Conservation (phyloP, 495 filamentous ascomycete genomes). For the Antarctomyces pellizariae region DNA sequence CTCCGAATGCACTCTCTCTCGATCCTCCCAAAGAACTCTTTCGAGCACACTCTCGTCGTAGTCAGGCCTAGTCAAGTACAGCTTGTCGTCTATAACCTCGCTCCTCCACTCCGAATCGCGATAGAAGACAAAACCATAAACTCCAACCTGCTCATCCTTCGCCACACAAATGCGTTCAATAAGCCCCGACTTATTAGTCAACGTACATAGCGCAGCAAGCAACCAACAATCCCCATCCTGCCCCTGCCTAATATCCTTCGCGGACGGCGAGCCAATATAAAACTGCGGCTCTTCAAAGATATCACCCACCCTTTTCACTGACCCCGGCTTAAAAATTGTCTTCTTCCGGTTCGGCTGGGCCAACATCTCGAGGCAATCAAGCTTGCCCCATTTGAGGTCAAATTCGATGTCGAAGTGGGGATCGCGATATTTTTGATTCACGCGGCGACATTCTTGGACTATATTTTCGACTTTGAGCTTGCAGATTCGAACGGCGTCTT, state of each 20-base stretch:
- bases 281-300: slow-evolving; percentile 79
- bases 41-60: slow-evolving; percentile 49
- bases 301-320: slow-evolving; percentile 49
- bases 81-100: slow-evolving; percentile 58
- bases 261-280: slow-evolving; percentile 59
- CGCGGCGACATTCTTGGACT: slow-evolving; percentile 51
- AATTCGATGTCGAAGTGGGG: slow-evolving; percentile 71
- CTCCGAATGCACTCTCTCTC: slow-evolving; percentile 46
- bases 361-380: slow-evolving; percentile 42
- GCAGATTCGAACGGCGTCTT: slow-evolving; percentile 49
- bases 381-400: slow-evolving; percentile 38
- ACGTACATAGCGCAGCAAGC: slow-evolving; percentile 62
- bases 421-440: slow-evolving; percentile 83
- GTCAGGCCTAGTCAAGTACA: slow-evolving; percentile 63
- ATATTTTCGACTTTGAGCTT: slow-evolving; percentile 57
- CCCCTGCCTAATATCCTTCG: slow-evolving; percentile 62
- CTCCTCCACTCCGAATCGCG: slow-evolving; percentile 86
- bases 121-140: slow-evolving; percentile 89
- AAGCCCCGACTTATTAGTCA: slow-evolving; percentile 56
- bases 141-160: slow-evolving; percentile 54
- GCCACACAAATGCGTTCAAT: slow-evolving; percentile 72
- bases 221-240: slow-evolving; percentile 82
- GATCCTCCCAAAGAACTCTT: slow-evolving; percentile 44
- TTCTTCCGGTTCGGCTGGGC: slow-evolving; percentile 8
- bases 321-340: slow-evolving; percentile 19